These are phyloP conservation scores for Microsporum canis DNA, from an alignment of 2,329 filamentous ascomycete genomes.

Conservation along the genomic window DNA sequence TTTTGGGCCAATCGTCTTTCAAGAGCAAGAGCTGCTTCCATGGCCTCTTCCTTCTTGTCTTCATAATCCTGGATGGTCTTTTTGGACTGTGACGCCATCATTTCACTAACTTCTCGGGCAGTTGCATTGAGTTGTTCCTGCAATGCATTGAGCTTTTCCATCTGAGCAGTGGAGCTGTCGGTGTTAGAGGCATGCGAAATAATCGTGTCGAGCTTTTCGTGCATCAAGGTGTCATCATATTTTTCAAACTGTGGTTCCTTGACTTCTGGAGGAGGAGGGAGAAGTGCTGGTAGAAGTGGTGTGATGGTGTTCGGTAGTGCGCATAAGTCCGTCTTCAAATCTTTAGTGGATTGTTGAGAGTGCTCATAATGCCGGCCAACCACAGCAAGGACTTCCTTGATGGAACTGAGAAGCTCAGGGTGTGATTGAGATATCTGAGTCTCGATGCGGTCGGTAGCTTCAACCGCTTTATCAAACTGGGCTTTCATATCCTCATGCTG, in stretches of 20 bases:
- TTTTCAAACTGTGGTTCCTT: slow-evolving; percentile 36
- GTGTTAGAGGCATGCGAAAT: slow-evolving; percentile 43
- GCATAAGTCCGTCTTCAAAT: slow-evolving; percentile 47
- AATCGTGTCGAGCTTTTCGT: slow-evolving; percentile 48
- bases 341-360: slow-evolving; percentile 56
- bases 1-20: slow-evolving; percentile 62
- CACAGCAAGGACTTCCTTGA: slow-evolving; percentile 73
- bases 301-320: slow-evolving; percentile 42
- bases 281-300: slow-evolving; percentile 45
- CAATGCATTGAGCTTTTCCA: slow-evolving; percentile 76
- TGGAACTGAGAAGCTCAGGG: slow-evolving; percentile 73
- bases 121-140: slow-evolving; percentile 71
- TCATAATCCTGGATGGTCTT: slow-evolving; percentile 67
- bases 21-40: slow-evolving; percentile 68
- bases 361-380: slow-evolving; percentile 84
- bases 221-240: slow-evolving; percentile 49
- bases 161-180: slow-evolving; percentile 58
- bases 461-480: slow-evolving; percentile 63
- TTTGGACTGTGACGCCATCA: slow-evolving; percentile 64
- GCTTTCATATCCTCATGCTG: slow-evolving; percentile 77
- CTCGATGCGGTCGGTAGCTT: slow-evolving; percentile 63
- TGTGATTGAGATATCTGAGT: slow-evolving; percentile 71
- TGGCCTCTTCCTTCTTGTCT: slow-evolving; percentile 63
- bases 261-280: slow-evolving; percentile 43
- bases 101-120: slow-evolving; percentile 70